Conservation (phyloP, 2,329 filamentous ascomycete species). For the Fusarium verticillioides region DNA sequence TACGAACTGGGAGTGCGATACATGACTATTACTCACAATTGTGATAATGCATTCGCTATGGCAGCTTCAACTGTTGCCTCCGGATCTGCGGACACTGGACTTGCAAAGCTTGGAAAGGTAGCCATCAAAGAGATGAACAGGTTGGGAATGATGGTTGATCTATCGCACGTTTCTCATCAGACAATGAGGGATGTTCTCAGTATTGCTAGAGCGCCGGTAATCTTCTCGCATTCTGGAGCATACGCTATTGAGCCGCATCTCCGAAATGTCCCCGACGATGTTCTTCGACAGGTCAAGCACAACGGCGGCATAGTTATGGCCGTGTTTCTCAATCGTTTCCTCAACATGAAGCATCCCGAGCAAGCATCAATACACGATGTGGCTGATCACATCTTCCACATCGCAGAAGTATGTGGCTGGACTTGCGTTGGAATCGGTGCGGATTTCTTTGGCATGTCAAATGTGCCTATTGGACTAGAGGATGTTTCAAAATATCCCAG, state of each 20-base stretch:
- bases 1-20: constrained; percentile 53
- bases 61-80: constrained; percentile 46
- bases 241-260: constrained; percentile 45
- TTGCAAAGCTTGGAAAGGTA: constrained; percentile 42
- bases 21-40: constrained; percentile 51
- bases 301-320: constrained; percentile 56
- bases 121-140: constrained; percentile 52
- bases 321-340: constrained; percentile 51
- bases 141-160: constrained; percentile 50
- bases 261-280: constrained; percentile 55
- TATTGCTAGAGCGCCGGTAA: constrained; percentile 44
- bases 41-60: constrained; percentile 48
- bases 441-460: constrained; percentile 51
- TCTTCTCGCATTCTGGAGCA: constrained; percentile 48
- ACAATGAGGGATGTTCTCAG: constrained; percentile 47
- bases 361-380: constrained; percentile 50
- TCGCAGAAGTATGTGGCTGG: constrained; percentile 49
- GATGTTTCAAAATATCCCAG: constrained; percentile 52
- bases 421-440: constrained; percentile 52
- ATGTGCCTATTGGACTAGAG: constrained; percentile 45
- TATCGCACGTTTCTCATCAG: constrained; percentile 48
- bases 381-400: constrained; percentile 49
- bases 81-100: constrained; percentile 37
- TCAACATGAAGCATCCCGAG: constrained; percentile 46
- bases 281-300: constrained; percentile 48